Evolutionary conservation across 257 asterid species (phyloP), one percentile per base, ranked within the genome.

Genomic region (Plantago elongata): DNA sequence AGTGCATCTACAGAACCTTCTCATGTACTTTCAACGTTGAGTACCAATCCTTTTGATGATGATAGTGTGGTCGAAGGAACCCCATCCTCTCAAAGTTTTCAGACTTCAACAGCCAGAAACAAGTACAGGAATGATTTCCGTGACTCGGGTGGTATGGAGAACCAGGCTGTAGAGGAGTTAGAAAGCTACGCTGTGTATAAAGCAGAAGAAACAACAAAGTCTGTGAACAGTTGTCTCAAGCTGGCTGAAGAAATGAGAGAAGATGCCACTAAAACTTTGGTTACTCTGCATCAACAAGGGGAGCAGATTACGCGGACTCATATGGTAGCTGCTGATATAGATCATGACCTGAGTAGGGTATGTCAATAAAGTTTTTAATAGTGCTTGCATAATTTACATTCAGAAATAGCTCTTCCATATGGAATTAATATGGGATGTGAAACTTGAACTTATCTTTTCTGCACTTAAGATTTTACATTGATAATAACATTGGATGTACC

Each of bases 301-400:
- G 97, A 89, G 74, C 96, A 87, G 73, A 87, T 93, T 72, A 76
- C 94, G 0, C 75, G 86, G 73, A 89, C 92, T 17, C 99, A 93
- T 74, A 61, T 73, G 79, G 77, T 72, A 64, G 99, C 96, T 55
- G 95, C 96, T 51, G 95, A 89, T 54, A 85, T 93, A 0, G 97
- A 93, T 63, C 85, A 81, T 49, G 95, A 87, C 70, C 95, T 93
- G 61, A 89, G 97, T 62, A 75, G 88, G 92, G 99, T 93, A 87
- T 73, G 86, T 62, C 64, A 57, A 30, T 72, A 61, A 11, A 5
- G 54, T 61, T 64, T 18, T 29, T 17, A 38, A 40, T 51, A 13
- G 8, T 11, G 14, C 6, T 48, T 5, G 8, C 14, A 11, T 22
- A 22, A 22, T 3, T 48, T 48, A 16, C 52, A 13, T 48, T 48